These are phyloP conservation scores for Spirogloea muscicola DNA, from an alignment of 139 green algal genomes.

Conservation along the genomic window DNA sequence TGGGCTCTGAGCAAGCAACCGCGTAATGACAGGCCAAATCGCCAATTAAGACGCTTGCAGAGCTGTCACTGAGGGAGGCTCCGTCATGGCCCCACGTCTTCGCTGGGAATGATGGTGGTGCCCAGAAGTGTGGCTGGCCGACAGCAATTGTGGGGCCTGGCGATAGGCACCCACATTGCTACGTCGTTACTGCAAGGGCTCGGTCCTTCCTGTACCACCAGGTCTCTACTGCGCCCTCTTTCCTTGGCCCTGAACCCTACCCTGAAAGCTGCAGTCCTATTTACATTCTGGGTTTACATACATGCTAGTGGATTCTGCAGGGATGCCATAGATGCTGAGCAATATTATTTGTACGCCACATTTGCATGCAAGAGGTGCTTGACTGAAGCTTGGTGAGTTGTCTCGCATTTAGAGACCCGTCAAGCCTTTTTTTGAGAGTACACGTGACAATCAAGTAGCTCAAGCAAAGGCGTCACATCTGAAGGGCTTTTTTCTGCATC, in stretches of 20 bases:
- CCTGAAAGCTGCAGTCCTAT: not conserved
- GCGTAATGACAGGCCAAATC: constrained; percentile 16
- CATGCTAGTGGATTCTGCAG: too few species aligned
- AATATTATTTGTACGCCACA: not conserved
- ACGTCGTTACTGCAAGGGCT: constrained; percentile 22
- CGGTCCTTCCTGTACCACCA: constrained; percentile 36
- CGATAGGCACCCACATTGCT: not conserved
- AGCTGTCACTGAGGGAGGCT: constrained; percentile 14
- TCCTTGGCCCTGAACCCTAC: not conserved
- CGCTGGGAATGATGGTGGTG: not conserved
- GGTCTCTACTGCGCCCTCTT: not conserved
- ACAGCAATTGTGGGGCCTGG: not conserved
- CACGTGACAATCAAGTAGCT: not conserved
- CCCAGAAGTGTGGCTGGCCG: not conserved
- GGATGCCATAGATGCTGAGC: too few species aligned
- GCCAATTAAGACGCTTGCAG: constrained; percentile 19
- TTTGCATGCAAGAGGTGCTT: not conserved
- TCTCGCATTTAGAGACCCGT: not conserved
- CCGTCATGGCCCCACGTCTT: constrained; percentile 1
- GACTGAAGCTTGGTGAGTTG: not conserved
- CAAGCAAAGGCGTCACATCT: too few species aligned
- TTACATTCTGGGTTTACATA: too few species aligned
- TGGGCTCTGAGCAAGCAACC: not conserved
- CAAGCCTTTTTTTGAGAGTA: not conserved
- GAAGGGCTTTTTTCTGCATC: too few species aligned